Base-by-base conservation (phyloP, 768 basidiomycete genomes). In the Tubosaeta sp. region DNA sequence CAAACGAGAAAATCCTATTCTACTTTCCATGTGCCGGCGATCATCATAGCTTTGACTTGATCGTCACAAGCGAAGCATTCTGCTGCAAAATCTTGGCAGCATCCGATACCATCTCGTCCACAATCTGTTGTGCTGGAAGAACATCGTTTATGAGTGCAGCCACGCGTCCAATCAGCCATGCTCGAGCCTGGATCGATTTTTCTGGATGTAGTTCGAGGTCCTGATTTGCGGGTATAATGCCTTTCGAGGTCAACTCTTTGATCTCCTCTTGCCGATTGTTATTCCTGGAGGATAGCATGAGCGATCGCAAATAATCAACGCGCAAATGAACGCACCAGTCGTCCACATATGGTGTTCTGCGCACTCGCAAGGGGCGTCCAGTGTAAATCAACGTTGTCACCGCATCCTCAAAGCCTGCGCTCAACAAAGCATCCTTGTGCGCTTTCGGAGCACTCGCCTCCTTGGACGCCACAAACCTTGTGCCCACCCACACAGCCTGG, bases 311-410 rank as follows among this genome's bases (percentile, higher is more conserved):
- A 12, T 5, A 21, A 32, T 38, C 30, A 9, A 30, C 22, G 12
- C 14, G 27, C 46, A n/a, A 27, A 29, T 2, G 4, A 46, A 71
- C 76, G 38, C 59, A 87, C 89, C 92, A 93, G 56, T 92, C 83
- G 14, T 83, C 83, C 53, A 95, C 80, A 65, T 92, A 96, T 16
- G 87, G 82, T 2, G 90, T 93, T 66, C 84, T 82, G 56, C 84
- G 72, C 32, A 95, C 92, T 34, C 94, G 82, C 58, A 96, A 73
- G 18, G 94, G 94, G 29, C 94, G 83, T 11, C 93, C 93, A 39
- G 90, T 90, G 72, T 82, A 93, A 62, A 95, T 94, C 41, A 92
- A 62, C n/a, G 93, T 94, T 16, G 84, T 86, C 36, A 84, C 75
- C 18, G 83, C 83, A 66, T 94, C 93, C 53, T 88, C 90, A 59